Percentiles rank a stretch among this genome's conserved stretches.
Evolutionary conservation across 73 alveolate species (phyloP).

Genomic region (Uronychia setigera): DNA sequence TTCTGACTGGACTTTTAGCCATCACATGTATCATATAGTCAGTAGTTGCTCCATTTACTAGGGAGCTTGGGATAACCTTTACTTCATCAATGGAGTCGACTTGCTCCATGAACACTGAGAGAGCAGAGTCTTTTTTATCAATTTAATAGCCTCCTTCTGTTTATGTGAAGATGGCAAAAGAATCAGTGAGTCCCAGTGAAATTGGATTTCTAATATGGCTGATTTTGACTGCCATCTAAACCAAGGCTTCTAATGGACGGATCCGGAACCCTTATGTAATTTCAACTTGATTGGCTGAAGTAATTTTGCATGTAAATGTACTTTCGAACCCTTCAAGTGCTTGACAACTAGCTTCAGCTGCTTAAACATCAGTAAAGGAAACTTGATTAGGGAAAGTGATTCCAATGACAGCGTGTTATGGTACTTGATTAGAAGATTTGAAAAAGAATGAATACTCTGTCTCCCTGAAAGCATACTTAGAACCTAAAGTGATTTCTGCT

Average conservation of each 20-base stretch:
- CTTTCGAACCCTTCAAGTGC: not conserved
- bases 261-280: not conserved
- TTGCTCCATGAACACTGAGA: not conserved
- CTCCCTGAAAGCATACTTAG: not conserved
- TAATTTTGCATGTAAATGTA: not conserved
- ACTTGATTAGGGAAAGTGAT: not conserved
- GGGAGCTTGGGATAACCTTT: not conserved
- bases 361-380: not conserved
- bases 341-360: not conserved
- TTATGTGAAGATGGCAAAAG: not conserved
- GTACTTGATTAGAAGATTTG: not conserved
- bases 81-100: not conserved
- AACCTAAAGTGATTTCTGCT: not conserved
- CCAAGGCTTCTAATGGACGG: not conserved
- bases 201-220: not conserved
- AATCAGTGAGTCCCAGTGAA: not conserved
- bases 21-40: not conserved
- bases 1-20: not conserved
- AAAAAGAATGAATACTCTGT: not conserved
- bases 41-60: slow-evolving; percentile 21
- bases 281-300: not conserved
- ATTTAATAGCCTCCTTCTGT: not conserved
- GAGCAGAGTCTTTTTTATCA: not conserved
- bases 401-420: not conserved
- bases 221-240: not conserved